Conservation (phyloP, 345 rosid genomes). For the Populus euphratica region DNA sequence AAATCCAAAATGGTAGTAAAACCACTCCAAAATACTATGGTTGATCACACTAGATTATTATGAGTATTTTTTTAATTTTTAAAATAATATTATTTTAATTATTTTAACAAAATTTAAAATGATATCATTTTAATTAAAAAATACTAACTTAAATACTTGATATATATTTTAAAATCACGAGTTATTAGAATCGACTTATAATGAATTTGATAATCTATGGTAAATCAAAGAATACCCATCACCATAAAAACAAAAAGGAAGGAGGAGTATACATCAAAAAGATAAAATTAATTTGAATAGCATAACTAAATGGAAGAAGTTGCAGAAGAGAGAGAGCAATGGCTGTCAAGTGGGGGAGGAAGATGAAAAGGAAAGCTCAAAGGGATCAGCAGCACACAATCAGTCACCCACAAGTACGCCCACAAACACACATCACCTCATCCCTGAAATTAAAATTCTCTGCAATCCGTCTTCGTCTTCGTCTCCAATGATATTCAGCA, state of each 20-base stretch:
- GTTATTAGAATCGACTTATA: fast-evolving
- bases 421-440: slow-evolving; percentile 14
- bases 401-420: slow-evolving; percentile 2
- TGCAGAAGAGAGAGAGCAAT: background rate
- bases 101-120: fast-evolving
- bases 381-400: background rate
- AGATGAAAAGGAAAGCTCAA: background rate
- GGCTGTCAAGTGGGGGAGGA: no score
- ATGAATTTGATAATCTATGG: no score
- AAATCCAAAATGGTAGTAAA: fast-evolving
- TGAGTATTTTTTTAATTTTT: no score
- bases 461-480: background rate
- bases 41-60: fast-evolving
- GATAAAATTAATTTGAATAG: background rate
- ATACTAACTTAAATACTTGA: no score
- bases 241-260: no score
- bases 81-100: no score
- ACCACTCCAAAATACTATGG: fast-evolving
- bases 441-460: slow-evolving; percentile 7
- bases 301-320: background rate
- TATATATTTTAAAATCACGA: fast-evolving
- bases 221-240: no score
- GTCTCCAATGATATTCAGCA: background rate
- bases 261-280: no score
- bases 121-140: fast-evolving